Evolutionary conservation across 768 basidiomycete species (phyloP).

Genomic region (Hydnomerulius pinastri): DNA sequence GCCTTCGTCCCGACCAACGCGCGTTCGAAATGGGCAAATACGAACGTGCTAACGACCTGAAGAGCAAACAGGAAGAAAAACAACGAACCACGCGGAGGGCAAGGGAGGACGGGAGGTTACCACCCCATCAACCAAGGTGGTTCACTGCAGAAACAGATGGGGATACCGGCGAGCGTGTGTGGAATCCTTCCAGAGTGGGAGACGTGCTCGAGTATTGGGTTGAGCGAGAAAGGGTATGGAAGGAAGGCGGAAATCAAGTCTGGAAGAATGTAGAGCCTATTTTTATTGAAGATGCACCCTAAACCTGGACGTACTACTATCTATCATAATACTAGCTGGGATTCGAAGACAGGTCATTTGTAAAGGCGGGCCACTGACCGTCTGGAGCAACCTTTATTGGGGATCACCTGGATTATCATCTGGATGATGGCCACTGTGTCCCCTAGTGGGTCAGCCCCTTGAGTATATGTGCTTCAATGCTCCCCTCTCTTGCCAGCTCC

Average conservation of each 20-base stretch:
- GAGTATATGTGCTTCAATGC: too few species aligned
- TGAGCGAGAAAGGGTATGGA: slow-evolving; percentile 70
- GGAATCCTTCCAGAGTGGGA: slow-evolving; percentile 63
- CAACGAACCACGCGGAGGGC: slow-evolving; percentile 70
- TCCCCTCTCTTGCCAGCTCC: too few species aligned
- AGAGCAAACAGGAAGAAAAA: slow-evolving; percentile 78
- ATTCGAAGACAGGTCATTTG: too few species aligned
- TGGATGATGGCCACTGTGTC: too few species aligned
- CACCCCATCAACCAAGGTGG: slow-evolving; percentile 85
- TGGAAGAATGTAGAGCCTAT: slow-evolving; percentile 81
- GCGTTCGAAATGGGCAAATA: slow-evolving; percentile 91
- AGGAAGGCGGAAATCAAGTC: slow-evolving; percentile 26
- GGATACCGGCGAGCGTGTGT: slow-evolving; percentile 89
- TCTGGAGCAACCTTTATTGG: too few species aligned
- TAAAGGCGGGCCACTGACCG: too few species aligned
- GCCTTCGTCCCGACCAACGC: slow-evolving; percentile 89
- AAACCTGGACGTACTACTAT: not conserved
- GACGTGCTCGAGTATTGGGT: slow-evolving; percentile 79
- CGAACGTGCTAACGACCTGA: slow-evolving; percentile 80
- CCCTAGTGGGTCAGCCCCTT: too few species aligned
- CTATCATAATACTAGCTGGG: too few species aligned
- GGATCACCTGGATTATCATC: too few species aligned
- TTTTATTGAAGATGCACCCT: slow-evolving; percentile 64
- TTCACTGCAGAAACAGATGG: slow-evolving; percentile 80
- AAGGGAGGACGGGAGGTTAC: slow-evolving; percentile 71